A percentile compares a stretch with the other conserved stretches of the same genome.
phyloP scores from a whole-genome alignment of 441 rosid species.

The Aquilaria agallochum region DNA sequence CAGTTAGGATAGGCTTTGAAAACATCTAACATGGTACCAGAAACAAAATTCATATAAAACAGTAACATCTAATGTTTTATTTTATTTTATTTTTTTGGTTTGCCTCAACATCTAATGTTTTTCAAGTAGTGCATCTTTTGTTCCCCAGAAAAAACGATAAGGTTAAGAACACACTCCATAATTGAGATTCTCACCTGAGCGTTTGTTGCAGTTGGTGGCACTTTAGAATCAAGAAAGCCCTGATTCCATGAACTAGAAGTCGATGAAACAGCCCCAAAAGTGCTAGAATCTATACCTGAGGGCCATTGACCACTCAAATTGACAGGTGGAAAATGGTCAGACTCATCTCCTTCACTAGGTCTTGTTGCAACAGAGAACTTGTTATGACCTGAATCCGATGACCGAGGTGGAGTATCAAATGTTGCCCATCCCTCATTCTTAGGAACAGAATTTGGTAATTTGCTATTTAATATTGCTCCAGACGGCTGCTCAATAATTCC shows the following conservation, averaged over 20 bases:
- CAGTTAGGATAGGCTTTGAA: conserved; percentile 12
- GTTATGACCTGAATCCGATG: conserved; percentile 27
- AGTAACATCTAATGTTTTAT: no score
- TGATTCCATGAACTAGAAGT: conserved; percentile 48
- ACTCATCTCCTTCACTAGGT: conserved; percentile 26
- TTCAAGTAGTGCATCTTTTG: neutral
- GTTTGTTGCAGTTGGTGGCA: conserved; percentile 22
- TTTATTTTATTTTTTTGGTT: no score
- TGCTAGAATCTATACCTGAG: conserved; percentile 34
- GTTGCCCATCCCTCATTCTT: conserved; percentile 91
- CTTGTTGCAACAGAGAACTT: conserved; percentile 24
- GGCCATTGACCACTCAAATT: conserved; percentile 51
- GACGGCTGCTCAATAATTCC: conserved; percentile 36
- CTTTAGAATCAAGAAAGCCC: conserved; percentile 28
- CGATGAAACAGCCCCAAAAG: conserved; percentile 33
- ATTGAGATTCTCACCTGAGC: conserved; percentile 45
- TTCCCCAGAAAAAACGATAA: neutral
- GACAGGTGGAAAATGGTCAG: conserved; percentile 38
- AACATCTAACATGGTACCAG: neutral
- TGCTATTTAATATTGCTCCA: conserved; percentile 22
- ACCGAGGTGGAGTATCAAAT: conserved; percentile 55
- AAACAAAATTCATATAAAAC: no score
- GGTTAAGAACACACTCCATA: neutral
- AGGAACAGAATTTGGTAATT: conserved; percentile 29
- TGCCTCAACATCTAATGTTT: neutral